A percentile compares a stretch with the other conserved stretches of the same genome.
phyloP scores from a whole-genome alignment of 805 yeast species.

The Osmozyma mogii region DNA sequence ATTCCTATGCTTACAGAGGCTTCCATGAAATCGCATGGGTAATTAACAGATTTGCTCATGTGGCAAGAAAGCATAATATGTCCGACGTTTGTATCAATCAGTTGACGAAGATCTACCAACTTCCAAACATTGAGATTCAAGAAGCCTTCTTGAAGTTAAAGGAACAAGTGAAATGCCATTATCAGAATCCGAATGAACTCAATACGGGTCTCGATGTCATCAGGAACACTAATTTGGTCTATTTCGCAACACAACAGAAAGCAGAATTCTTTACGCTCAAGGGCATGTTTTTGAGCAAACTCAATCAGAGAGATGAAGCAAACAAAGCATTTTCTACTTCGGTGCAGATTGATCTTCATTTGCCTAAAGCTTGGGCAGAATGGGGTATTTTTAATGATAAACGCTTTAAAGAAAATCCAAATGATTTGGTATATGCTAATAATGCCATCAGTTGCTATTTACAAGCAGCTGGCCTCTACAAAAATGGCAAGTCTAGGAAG shows the following conservation, averaged over 20 bases:
- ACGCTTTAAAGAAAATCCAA: conserved; percentile 75
- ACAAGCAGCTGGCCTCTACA: conserved; percentile 96
- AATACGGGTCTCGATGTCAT: conserved; percentile 96
- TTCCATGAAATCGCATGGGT: conserved; percentile 99
- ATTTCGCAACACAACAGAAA: conserved; percentile 94
- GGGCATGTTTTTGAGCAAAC: conserved; percentile 94
- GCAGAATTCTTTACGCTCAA: conserved; percentile 96
- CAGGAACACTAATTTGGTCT: conserved; percentile 90
- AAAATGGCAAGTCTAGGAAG: conserved; percentile 84
- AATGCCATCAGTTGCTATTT: conserved; percentile 93
- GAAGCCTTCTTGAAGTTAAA: conserved; percentile 93
- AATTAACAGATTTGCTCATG: conserved; percentile 95
- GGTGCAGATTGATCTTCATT: conserved; percentile 86
- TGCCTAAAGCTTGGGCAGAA: conserved; percentile 99
- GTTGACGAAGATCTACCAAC: conserved; percentile 83
- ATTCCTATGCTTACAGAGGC: conserved; percentile 94
- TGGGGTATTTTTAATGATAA: conserved; percentile 97
- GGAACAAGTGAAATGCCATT: conserved; percentile 97
- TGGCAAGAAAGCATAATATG: conserved; percentile 94
- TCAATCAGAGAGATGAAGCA: conserved; percentile 89
- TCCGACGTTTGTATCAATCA: conserved; percentile 94
- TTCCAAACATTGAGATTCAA: conserved; percentile 96
- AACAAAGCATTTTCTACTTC: conserved; percentile 98
- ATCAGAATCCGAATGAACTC: conserved; percentile 82
- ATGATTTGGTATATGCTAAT: conserved; percentile 75